phyloP scores from a whole-genome alignment of 257 asterid species.

The Orobanche coerulescens region DNA sequence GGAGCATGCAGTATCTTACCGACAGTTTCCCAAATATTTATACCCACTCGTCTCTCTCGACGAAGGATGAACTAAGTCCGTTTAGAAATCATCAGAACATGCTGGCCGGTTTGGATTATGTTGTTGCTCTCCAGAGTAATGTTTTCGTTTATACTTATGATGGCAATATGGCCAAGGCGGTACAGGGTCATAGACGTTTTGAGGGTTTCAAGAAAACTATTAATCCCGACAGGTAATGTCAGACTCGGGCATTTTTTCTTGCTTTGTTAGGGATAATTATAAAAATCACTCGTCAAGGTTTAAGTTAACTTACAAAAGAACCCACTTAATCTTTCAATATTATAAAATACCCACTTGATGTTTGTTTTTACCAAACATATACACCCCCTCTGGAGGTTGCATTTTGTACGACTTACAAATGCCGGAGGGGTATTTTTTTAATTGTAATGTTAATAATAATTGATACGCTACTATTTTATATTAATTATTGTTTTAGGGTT shows the following conservation, averaged over 20 bases:
- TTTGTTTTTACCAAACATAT: too few relatives aligned
- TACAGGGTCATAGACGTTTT: slow-evolving; percentile 86
- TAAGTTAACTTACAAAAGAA: too few relatives aligned
- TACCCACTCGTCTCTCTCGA: slow-evolving; percentile 67
- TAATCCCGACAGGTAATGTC: slow-evolving; percentile 70
- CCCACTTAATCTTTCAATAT: too few relatives aligned
- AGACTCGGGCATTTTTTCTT: not conserved
- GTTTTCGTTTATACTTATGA: slow-evolving; percentile 86
- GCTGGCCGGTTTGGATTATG: slow-evolving; percentile 95
- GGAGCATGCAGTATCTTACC: slow-evolving; percentile 72
- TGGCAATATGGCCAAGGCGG: slow-evolving; percentile 99
- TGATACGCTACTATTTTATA: too few relatives aligned
- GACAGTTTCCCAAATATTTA: slow-evolving; percentile 71
- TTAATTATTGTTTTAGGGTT: too few relatives aligned
- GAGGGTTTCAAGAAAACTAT: slow-evolving; percentile 87
- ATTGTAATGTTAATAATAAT: too few relatives aligned
- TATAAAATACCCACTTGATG: too few relatives aligned
- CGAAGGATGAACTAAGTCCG: slow-evolving; percentile 64
- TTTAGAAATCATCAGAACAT: slow-evolving; percentile 81
- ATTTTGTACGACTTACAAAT: too few relatives aligned
- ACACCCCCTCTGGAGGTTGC: too few relatives aligned
- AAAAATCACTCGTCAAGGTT: too few relatives aligned
- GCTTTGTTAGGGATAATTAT: too few relatives aligned
- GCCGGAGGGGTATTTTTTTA: too few relatives aligned
- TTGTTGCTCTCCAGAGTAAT: slow-evolving; percentile 75